Evolutionary conservation across 164 flowering plant genomes (phyloP), one percentile per base, ranked within the genome.

Genomic region (Macadamia integrifolia): DNA sequence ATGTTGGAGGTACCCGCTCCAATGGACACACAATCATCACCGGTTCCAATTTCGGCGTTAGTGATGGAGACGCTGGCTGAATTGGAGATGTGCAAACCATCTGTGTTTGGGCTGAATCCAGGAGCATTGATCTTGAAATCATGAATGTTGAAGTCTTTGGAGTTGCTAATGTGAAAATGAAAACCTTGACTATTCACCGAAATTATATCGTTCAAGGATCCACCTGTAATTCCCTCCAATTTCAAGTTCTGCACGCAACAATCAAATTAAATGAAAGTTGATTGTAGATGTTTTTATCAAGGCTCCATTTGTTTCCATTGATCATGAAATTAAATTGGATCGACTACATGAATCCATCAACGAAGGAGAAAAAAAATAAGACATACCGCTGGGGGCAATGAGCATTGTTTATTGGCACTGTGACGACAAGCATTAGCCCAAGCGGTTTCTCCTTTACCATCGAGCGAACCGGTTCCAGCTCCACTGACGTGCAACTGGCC

Each of bases 121-220:
- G 93, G 91, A 6, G 91, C 88, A 17, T 30, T 60, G 9, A 88
- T 60, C 11, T 46, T 57, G 56, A 83, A 10, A 30, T 64, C 61
- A 13, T 65, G 62, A 6, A 71, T 18, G 30, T 68, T 64, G 6
- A 83, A 43, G 74, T 72, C 66, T 17, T 62, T 63, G 66, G 80
- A 66, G 23, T 69, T 42, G 23, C 11, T 13, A 52, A 71, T 31
- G 31, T 29, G 29, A 8, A 77, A 43, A 68, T 86, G 85, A 67
- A 83, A 81, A 23, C 78, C 80, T 79, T 79, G 83, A 70, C 81
- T 73, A 52, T 88, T 75, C 17, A 84, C 4, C 0, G 80, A 76
- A 1, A 60, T 71, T 10, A 85, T 71, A 9, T 71, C 63, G 40
- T 73, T 43, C 0, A 87, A 48, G 1, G 71, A 53, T 17, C 64